Percentiles rank a stretch among this genome's conserved stretches.
These are phyloP conservation scores for Suzukiozyma palmioleophila DNA, from an alignment of 1,139 yeast genomes.

Conservation along the genomic window DNA sequence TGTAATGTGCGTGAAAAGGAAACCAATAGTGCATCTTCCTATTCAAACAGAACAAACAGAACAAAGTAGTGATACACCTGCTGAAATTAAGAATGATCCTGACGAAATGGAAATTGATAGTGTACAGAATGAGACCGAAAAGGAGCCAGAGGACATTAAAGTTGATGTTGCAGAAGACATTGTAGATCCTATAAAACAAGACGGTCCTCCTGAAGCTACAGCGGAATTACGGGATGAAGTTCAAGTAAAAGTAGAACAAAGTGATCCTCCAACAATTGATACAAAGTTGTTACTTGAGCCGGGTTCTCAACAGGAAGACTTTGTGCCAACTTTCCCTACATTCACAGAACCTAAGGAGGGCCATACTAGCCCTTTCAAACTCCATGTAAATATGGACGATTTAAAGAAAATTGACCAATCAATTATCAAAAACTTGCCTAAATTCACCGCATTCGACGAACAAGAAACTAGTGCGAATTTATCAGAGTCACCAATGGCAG, in stretches of 20 bases:
- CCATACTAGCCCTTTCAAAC: slow-evolving; percentile 48
- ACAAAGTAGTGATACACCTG: not conserved
- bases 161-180: too few species aligned
- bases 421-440: slow-evolving; percentile 50
- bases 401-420: slow-evolving; percentile 53
- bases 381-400: slow-evolving; percentile 48
- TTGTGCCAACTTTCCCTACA: slow-evolving; percentile 7
- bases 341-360: slow-evolving; percentile 8
- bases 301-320: slow-evolving; percentile 2
- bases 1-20: slow-evolving; percentile 52
- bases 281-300: slow-evolving; percentile 9
- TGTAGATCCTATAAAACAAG: too few species aligned
- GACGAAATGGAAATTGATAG: slow-evolving; percentile 9
- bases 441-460: slow-evolving; percentile 46
- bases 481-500: slow-evolving; percentile 19
- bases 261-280: slow-evolving; percentile 8
- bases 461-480: slow-evolving; percentile 12
- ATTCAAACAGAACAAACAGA: slow-evolving; percentile 3
- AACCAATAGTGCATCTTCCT: slow-evolving; percentile 11
- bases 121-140: too few species aligned
- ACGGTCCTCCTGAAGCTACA: too few species aligned
- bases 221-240: too few species aligned
- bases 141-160: too few species aligned
- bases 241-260: slow-evolving; percentile 3
- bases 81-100: slow-evolving; percentile 7